Evolutionary conservation across 257 asterid genomes (phyloP), one percentile per base, ranked within the genome.

Genomic region (Lavandula angustifolia): DNA sequence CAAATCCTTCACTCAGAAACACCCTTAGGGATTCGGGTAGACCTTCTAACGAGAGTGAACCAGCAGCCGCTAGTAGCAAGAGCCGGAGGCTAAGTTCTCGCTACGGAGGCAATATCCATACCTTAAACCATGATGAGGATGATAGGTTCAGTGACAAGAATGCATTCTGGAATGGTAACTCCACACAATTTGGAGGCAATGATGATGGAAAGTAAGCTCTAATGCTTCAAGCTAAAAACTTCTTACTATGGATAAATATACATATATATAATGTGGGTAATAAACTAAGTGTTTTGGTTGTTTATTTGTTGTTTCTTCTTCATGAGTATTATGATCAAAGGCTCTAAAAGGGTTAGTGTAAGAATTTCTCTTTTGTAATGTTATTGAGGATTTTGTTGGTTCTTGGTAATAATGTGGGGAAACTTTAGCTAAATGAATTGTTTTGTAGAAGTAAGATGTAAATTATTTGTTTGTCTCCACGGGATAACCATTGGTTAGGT

Each of bases 161-260:
- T 58, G 69, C 85, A 42, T 92, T 84, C 70, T 92, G 99, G 99
- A 92, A 92, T 55, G 97, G 99, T 31, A 92, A 92, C 63, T 92
- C 99, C 6, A 89, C 99, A 1, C 90, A 92, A 60, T 92, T 29
- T 76, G 97, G 95, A 11, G 94, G 99, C 11, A 81, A 84, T 31
- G 76, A 74, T 48, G 84, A 84, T 70, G 78, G 74, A n/a, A 81
- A 74, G 62, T 84, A 67, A 81, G 56, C 29, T 47, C 9, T 34
- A 7, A 7, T 13, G 33, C 7, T 53, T 16, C 64, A 54, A 5
- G 52, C 42, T 51, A 18, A 31, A 61, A 59, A 46, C 42, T 4
- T 8, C n/a, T 46, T 31, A 18, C 22, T 18, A 14, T 34, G 48
- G 43, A 59, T 42, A 37, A n/a, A 17, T 31, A 54, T 10, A 49